Evolutionary conservation across 2,329 filamentous ascomycete genomes (phyloP).

Genomic region (Penicillium rolfsii): DNA sequence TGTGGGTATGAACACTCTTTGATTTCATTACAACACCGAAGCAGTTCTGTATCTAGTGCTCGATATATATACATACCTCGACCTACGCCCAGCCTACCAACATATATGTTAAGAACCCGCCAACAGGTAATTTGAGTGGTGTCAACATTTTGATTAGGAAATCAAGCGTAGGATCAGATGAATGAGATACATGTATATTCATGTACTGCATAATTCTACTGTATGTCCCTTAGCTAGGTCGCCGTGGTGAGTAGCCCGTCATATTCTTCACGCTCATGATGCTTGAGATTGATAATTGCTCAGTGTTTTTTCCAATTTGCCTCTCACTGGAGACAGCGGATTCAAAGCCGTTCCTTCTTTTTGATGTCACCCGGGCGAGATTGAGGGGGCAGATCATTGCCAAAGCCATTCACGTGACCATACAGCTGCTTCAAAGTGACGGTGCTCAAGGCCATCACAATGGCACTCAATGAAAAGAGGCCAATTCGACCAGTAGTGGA

Average conservation of each 20-base stretch:
- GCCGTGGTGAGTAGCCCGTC: neutral
- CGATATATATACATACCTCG: too few relatives aligned
- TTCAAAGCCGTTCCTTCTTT: constrained; percentile 29
- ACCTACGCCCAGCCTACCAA: too few relatives aligned
- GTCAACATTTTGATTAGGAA: too few relatives aligned
- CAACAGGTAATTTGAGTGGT: too few relatives aligned
- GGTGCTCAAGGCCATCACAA: constrained; percentile 73
- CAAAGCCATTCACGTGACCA: constrained; percentile 52
- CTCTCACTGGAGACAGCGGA: neutral
- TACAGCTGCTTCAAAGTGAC: constrained; percentile 71
- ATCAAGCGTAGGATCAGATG: too few relatives aligned
- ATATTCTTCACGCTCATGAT: neutral
- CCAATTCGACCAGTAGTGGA: constrained; percentile 66
- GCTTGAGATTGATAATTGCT: neutral
- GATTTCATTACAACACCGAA: too few relatives aligned
- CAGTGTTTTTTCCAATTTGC: neutral
- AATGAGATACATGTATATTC: too few relatives aligned
- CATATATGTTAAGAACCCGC: too few relatives aligned
- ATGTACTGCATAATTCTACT: neutral
- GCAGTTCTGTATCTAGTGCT: too few relatives aligned
- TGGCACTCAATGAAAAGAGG: constrained; percentile 71
- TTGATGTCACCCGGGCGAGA: constrained; percentile 38
- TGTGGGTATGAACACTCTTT: too few relatives aligned
- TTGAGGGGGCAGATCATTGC: constrained; percentile 23
- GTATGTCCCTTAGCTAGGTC: neutral